Evolutionary conservation across 345 rosid species (phyloP).

Genomic region (Alliaria petiolata): DNA sequence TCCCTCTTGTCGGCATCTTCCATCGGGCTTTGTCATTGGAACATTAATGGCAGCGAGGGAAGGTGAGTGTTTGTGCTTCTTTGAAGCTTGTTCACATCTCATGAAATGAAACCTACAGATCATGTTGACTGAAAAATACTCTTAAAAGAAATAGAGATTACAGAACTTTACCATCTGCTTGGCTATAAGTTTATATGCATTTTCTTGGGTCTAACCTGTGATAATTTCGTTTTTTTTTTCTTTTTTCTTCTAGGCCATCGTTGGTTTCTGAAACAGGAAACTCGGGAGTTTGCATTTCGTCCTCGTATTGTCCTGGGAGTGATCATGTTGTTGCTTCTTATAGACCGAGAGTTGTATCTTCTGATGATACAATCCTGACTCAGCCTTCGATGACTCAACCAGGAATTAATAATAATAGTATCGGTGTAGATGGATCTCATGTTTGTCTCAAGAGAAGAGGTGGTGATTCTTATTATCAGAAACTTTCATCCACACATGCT

Average conservation of each 20-base stretch:
- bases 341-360: slow-evolving; percentile 59
- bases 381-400: slow-evolving; percentile 50
- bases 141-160: background rate
- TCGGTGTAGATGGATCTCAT: slow-evolving; percentile 52
- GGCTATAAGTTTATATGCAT: background rate
- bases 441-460: slow-evolving; percentile 50
- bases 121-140: background rate
- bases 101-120: background rate
- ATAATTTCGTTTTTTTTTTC: background rate
- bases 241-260: slow-evolving; percentile 45
- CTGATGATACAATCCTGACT: slow-evolving; percentile 35
- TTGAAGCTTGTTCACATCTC: background rate
- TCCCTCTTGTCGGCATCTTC: slow-evolving; percentile 78
- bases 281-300: slow-evolving; percentile 79
- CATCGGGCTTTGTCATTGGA: slow-evolving; percentile 75
- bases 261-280: slow-evolving; percentile 52
- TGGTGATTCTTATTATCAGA: slow-evolving; percentile 36
- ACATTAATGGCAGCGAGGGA: slow-evolving; percentile 44
- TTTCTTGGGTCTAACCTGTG: slow-evolving; percentile 22
- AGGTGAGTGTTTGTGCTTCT: slow-evolving; percentile 42
- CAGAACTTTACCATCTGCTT: background rate
- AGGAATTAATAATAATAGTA: slow-evolving; percentile 27
- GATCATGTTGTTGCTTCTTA: slow-evolving; percentile 67
- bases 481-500: slow-evolving; percentile 41
- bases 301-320: slow-evolving; percentile 52